phyloP scores from a whole-genome alignment of 2,329 filamentous ascomycete genomes.

The Drechslera avenae region DNA sequence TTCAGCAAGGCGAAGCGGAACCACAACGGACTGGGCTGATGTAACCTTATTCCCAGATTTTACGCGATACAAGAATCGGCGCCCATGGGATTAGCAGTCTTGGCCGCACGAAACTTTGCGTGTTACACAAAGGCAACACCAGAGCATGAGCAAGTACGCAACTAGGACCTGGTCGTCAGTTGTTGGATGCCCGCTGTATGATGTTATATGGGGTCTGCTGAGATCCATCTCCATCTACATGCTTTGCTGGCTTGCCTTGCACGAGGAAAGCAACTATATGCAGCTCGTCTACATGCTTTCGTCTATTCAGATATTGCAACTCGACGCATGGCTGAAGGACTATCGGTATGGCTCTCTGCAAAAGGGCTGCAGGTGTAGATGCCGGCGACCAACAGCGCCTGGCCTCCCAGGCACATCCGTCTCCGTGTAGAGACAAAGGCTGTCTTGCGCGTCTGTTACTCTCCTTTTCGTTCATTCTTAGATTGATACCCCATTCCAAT shows the following conservation, averaged over 20 bases:
- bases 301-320: slow-evolving; percentile 3
- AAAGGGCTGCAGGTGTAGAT: slow-evolving; percentile 7
- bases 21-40: slow-evolving; percentile 40
- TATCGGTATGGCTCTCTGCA: slow-evolving; percentile 8
- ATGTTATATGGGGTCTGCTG: slow-evolving; percentile 5
- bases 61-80: not conserved
- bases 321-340: slow-evolving; percentile 7
- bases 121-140: not conserved
- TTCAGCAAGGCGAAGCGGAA: slow-evolving; percentile 46
- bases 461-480: not conserved
- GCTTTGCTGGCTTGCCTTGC: slow-evolving; percentile 5
- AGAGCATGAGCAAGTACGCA: not conserved
- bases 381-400: not conserved
- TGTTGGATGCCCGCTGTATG: slow-evolving; percentile 6
- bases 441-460: not conserved
- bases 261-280: not conserved
- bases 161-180: not conserved
- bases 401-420: slow-evolving; percentile 2
- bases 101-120: not conserved
- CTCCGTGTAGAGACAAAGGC: not conserved
- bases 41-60: not conserved
- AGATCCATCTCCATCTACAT: slow-evolving; percentile 4
- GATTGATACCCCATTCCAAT: slow-evolving; percentile 7
- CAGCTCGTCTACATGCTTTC: slow-evolving; percentile 3
- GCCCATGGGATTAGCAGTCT: not conserved